A percentile compares a stretch with the other conserved stretches of the same genome.
Evolutionary conservation across 2,329 filamentous ascomycete genomes (phyloP).

Genomic region (Xylaria sp.): DNA sequence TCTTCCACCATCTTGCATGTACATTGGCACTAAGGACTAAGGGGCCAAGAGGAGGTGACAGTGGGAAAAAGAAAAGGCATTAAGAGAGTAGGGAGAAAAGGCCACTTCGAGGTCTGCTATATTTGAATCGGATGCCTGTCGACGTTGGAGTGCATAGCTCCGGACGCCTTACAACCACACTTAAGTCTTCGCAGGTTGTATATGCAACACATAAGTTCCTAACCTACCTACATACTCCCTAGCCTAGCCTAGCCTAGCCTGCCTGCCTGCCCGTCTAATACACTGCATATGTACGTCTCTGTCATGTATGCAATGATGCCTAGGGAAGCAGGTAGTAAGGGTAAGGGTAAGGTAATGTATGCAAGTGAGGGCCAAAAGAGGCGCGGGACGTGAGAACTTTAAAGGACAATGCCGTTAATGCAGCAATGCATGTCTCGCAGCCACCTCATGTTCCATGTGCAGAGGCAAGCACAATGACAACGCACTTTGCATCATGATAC

Average conservation of each 20-base stretch:
- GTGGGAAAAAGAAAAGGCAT: not conserved
- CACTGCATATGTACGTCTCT: not conserved
- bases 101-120: not conserved
- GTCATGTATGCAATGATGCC: constrained; percentile 22
- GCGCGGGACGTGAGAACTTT: constrained; percentile 6
- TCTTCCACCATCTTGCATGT: constrained; percentile 3
- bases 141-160: constrained; percentile 26
- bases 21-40: not conserved
- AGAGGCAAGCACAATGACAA: constrained; percentile 8
- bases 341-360: constrained; percentile 36
- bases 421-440: constrained; percentile 21
- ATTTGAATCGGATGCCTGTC: constrained; percentile 10
- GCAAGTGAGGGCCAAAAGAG: not conserved
- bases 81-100: not conserved
- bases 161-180: constrained; percentile 20
- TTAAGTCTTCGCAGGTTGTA: constrained; percentile 5
- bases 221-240: not conserved
- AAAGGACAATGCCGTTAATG: constrained; percentile 16
- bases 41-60: not conserved
- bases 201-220: constrained; percentile 21
- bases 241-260: not conserved
- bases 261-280: not conserved
- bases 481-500: constrained; percentile 25
- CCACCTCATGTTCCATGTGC: constrained; percentile 8
- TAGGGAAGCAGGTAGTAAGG: constrained; percentile 28